Percentiles rank a stretch among this genome's conserved stretches.
phyloP scores from a whole-genome alignment of 345 rosid species.

The Hibiscus syriacus region DNA sequence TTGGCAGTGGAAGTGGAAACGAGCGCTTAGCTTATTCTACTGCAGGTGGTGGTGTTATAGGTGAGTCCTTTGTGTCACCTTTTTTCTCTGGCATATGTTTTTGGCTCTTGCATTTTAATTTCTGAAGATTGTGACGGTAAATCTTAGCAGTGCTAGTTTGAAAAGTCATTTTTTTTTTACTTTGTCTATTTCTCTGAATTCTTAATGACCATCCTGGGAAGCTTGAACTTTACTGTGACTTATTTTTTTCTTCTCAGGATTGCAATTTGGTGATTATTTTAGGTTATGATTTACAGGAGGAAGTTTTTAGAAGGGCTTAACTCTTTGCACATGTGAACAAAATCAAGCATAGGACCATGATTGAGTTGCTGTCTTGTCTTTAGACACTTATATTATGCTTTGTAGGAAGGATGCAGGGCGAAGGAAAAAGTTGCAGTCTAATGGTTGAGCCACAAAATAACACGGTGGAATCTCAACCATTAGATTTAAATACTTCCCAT shows the following conservation, averaged over 20 bases:
- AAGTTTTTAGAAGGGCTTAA: neutral
- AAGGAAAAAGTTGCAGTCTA: neutral
- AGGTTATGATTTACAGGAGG: neutral
- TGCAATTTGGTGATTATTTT: neutral
- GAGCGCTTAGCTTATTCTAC: conserved; percentile 49
- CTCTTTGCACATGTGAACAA: neutral
- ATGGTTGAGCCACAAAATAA: neutral
- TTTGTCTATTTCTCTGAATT: neutral
- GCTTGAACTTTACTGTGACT: neutral
- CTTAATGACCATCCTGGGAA: neutral
- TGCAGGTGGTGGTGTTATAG: conserved; percentile 90
- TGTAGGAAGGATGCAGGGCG: neutral
- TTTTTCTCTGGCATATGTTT: neutral
- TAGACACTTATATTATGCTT: neutral
- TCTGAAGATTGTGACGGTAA: neutral
- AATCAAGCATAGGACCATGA: neutral
- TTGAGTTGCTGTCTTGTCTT: neutral
- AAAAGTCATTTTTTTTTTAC: neutral
- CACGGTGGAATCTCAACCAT: too few relatives aligned
- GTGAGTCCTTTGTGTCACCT: conserved; percentile 29
- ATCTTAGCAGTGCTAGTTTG: neutral
- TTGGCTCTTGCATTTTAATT: neutral
- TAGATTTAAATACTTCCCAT: neutral
- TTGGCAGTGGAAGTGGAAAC: conserved; percentile 98
- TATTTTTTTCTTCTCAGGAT: neutral